phyloP scores from a whole-genome alignment of 2,329 filamentous ascomycete genomes.

The Fusarium hostae region DNA sequence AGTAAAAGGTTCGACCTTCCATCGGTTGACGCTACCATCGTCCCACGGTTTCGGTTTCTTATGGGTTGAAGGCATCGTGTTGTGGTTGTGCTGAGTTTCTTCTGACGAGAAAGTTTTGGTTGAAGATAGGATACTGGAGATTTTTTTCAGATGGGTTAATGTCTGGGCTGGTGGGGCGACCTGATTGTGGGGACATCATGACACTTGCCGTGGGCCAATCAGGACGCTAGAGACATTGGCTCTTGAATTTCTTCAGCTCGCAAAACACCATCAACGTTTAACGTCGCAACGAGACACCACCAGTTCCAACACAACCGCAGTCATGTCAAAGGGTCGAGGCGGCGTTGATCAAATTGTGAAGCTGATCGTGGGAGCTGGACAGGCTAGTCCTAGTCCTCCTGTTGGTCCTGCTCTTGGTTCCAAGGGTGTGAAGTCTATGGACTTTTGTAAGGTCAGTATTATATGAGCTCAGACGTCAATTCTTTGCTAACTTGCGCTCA shows the following conservation, averaged over 20 bases:
- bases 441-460: constrained; percentile 90
- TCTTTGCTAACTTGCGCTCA: constrained; percentile 52
- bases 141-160: no score
- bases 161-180: constrained; percentile 27
- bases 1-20: constrained; percentile 90
- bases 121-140: no score
- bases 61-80: constrained; percentile 83
- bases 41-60: constrained; percentile 95
- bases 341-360: constrained; percentile 84
- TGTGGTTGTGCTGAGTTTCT: not conserved
- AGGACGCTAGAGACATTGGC: constrained; percentile 13
- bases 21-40: constrained; percentile 93
- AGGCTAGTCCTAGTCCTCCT: constrained; percentile 93
- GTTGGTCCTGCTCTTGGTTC: constrained; percentile 96
- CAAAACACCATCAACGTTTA: constrained; percentile 21
- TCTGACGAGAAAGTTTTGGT: no score
- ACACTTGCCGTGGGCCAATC: constrained; percentile 38
- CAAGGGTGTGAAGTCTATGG: constrained; percentile 99
- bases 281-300: constrained; percentile 14
- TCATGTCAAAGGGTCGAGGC: constrained; percentile 64
- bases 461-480: not conserved
- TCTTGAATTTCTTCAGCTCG: constrained; percentile 45
- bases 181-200: constrained; percentile 22
- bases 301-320: constrained; percentile 34
- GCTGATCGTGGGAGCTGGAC: constrained; percentile 95